Conservation (phyloP, 805 yeast species). For the Metschnikowia baotianmanensis region DNA sequence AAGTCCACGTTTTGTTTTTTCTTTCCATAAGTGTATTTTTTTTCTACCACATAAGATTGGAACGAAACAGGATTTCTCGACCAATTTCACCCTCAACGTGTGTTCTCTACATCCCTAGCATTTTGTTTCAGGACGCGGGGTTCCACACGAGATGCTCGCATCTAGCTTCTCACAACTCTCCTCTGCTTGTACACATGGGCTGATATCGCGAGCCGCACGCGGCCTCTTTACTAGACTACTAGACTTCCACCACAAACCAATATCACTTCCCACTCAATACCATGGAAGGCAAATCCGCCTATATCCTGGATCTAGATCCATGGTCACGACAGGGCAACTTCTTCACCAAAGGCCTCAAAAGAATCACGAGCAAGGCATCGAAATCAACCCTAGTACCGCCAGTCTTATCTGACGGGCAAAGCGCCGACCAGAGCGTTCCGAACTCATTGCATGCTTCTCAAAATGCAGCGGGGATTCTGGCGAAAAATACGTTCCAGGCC, state of each 20-base stretch:
- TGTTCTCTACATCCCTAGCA: too few relatives aligned
- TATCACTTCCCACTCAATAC: neutral
- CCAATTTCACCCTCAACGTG: too few relatives aligned
- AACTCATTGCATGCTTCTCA: neutral
- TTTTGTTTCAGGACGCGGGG: constrained; percentile 7
- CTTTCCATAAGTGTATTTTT: too few relatives aligned
- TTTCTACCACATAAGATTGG: too few relatives aligned
- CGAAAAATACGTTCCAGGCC: constrained; percentile 31
- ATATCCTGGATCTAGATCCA: constrained; percentile 5
- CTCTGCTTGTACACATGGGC: constrained; percentile 7
- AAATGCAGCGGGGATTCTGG: neutral
- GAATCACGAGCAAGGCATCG: constrained; percentile 29
- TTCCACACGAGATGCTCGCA: constrained; percentile 1
- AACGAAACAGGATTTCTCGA: too few relatives aligned
- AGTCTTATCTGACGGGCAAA: constrained; percentile 6
- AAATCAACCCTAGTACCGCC: constrained; percentile 1
- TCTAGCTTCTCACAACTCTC: constrained; percentile 5
- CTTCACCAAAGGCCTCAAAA: constrained; percentile 30
- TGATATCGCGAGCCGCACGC: constrained; percentile 5
- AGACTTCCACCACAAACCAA: constrained; percentile 1
- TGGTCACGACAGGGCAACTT: constrained; percentile 11
- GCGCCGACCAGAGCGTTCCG: neutral
- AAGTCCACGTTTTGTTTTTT: too few relatives aligned
- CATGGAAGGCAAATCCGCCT: constrained; percentile 6
- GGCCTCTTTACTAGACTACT: neutral